A percentile compares a stretch with the other conserved stretches of the same genome.
Evolutionary conservation across 345 rosid species (phyloP).

Genomic region (Eucalyptus pauciflora): DNA sequence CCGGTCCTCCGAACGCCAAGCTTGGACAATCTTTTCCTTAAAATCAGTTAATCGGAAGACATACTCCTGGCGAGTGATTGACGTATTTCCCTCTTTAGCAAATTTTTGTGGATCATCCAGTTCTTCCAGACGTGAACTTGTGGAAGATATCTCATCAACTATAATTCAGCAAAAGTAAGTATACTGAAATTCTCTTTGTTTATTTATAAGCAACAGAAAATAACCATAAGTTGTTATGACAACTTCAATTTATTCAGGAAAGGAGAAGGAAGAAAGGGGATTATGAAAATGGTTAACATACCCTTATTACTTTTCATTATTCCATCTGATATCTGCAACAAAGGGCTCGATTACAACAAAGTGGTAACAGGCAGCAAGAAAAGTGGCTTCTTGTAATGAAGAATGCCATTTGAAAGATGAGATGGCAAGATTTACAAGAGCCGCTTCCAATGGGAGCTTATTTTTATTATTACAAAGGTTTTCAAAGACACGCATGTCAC

Average conservation of each 20-base stretch:
- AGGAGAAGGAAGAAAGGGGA: not conserved
- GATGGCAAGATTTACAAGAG: not conserved
- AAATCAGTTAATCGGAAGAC: slow-evolving; percentile 58
- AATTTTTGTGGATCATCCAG: slow-evolving; percentile 39
- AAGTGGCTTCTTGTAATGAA: not conserved
- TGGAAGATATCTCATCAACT: slow-evolving; percentile 36
- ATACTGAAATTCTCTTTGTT: not conserved
- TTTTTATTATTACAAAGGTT: not conserved
- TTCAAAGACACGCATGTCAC: not conserved
- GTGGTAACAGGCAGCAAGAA: not conserved
- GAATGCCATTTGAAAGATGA: not conserved
- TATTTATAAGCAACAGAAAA: not conserved
- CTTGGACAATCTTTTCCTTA: slow-evolving; percentile 58
- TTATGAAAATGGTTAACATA: slow-evolving; percentile 3
- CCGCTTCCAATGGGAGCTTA: not conserved
- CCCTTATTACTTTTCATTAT: slow-evolving; percentile 58
- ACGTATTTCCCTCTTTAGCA: slow-evolving; percentile 34
- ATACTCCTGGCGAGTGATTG: slow-evolving; percentile 63
- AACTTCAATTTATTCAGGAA: not conserved
- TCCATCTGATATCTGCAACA: slow-evolving; percentile 51
- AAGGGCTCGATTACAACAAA: not conserved
- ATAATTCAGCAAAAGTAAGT: slow-evolving; percentile 4
- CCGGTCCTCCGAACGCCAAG: slow-evolving; percentile 76
- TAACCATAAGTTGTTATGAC: not conserved
- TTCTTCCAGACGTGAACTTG: slow-evolving; percentile 35